A percentile compares a stretch with the other conserved stretches of the same genome.
phyloP scores from a whole-genome alignment of 495 filamentous ascomycete species.

The Arthonia radiata region DNA sequence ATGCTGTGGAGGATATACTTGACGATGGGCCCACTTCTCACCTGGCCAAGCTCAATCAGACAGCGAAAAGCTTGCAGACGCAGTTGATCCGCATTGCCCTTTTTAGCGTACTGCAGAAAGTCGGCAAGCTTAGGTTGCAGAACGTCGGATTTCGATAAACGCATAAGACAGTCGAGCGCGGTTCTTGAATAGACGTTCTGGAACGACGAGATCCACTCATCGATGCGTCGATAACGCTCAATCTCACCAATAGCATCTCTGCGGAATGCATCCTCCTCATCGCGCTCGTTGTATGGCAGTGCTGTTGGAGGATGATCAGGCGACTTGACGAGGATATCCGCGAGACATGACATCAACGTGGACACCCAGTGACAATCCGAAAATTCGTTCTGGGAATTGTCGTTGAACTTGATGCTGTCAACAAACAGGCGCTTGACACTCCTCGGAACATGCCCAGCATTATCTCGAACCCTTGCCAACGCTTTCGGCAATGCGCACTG shows the following conservation, averaged over 20 bases:
- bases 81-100: conserved; percentile 53
- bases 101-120: conserved; percentile 57
- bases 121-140: conserved; percentile 34
- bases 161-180: conserved; percentile 52
- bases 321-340: conserved; percentile 37
- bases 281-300: conserved; percentile 14
- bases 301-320: conserved; percentile 5
- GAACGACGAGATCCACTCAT: conserved; percentile 79
- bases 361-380: conserved; percentile 78
- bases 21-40: conserved; percentile 34
- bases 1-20: conserved; percentile 45
- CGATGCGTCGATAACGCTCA: conserved; percentile 70
- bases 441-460: conserved; percentile 48
- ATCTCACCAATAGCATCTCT: conserved; percentile 58
- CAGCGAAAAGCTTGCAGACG: conserved; percentile 64
- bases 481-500: conserved; percentile 59
- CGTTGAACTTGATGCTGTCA: conserved; percentile 74
- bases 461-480: conserved; percentile 54
- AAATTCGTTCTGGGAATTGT: conserved; percentile 67
- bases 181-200: conserved; percentile 76
- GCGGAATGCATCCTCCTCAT: conserved; percentile 28
- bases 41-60: conserved; percentile 51
- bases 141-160: conserved; percentile 45
- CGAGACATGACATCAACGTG: conserved; percentile 52
- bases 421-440: conserved; percentile 55